Evolutionary conservation across 1,284 basidiomycete species (phyloP).

Genomic region (Ustilago vetiveriae): DNA sequence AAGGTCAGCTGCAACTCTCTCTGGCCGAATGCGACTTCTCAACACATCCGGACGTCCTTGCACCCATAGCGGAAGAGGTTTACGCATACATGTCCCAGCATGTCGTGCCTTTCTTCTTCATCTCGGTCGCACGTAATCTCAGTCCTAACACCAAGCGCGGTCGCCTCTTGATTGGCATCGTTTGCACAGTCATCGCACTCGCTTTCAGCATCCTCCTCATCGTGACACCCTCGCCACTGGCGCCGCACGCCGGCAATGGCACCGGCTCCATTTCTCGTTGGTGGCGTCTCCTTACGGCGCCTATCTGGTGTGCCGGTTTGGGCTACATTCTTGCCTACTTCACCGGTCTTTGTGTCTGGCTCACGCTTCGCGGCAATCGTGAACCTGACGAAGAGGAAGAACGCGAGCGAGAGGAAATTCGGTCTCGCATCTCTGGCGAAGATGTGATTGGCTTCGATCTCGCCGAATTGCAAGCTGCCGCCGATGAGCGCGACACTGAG

Average conservation of each 20-base stretch:
- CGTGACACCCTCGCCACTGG: slow-evolving; percentile 44
- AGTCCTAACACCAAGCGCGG: slow-evolving; percentile 46
- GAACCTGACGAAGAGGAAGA: slow-evolving; percentile 52
- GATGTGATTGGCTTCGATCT: slow-evolving; percentile 35
- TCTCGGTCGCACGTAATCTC: slow-evolving; percentile 47
- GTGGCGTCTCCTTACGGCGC: slow-evolving; percentile 47
- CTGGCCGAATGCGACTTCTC: slow-evolving; percentile 39
- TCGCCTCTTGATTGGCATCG: slow-evolving; percentile 44
- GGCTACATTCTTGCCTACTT: slow-evolving; percentile 55
- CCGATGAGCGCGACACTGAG: slow-evolving; percentile 20
- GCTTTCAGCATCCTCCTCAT: slow-evolving; percentile 46
- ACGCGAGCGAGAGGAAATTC: slow-evolving; percentile 42
- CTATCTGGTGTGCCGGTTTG: slow-evolving; percentile 54
- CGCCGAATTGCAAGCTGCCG: slow-evolving; percentile 37
- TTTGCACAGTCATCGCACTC: slow-evolving; percentile 37
- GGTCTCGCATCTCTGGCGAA: slow-evolving; percentile 43
- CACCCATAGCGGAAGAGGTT: slow-evolving; percentile 43
- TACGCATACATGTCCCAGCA: slow-evolving; percentile 48
- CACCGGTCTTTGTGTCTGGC: slow-evolving; percentile 58
- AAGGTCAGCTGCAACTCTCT: slow-evolving; percentile 26
- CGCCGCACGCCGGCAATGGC: slow-evolving; percentile 16
- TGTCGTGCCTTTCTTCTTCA: slow-evolving; percentile 53
- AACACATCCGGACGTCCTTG: slow-evolving; percentile 50
- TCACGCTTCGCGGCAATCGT: slow-evolving; percentile 52
- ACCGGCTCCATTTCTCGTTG: slow-evolving; percentile 36